These are phyloP conservation scores for Fermentozyma sake DNA, from an alignment of 1,139 yeast species.

Conservation along the genomic window DNA sequence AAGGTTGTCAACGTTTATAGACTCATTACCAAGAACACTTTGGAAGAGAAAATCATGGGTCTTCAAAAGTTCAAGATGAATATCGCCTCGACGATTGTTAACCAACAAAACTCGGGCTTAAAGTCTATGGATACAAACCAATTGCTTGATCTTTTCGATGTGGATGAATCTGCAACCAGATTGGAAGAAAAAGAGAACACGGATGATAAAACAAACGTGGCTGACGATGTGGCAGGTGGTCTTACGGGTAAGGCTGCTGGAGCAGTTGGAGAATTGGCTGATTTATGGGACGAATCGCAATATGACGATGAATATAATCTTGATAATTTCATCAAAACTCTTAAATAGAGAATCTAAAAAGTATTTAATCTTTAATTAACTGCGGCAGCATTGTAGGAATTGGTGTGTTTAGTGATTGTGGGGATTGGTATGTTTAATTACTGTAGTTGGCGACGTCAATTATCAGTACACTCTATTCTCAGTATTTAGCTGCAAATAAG, in stretches of 20 bases:
- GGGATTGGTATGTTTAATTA: no score
- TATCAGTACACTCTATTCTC: no score
- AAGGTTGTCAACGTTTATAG: conserved; percentile 95
- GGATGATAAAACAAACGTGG: conserved; percentile 29
- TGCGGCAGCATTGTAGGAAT: no score
- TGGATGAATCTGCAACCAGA: conserved; percentile 52
- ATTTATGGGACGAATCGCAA: conserved; percentile 93
- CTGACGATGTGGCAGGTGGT: conserved; percentile 59
- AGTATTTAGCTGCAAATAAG: no score
- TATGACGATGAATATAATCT: conserved; percentile 95
- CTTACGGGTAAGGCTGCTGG: conserved; percentile 61
- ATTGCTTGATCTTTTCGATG: conserved; percentile 82
- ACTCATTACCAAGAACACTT: conserved; percentile 83
- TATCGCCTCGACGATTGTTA: conserved; percentile 92
- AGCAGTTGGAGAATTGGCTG: conserved; percentile 85
- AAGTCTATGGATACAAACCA: conserved; percentile 97
- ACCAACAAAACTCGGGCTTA: conserved; percentile 93
- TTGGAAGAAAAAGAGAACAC: conserved; percentile 23
- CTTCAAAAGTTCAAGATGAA: conserved; percentile 95
- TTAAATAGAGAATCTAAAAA: no score
- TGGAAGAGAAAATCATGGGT: conserved; percentile 98
- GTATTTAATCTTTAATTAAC: no score
- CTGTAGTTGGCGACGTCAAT: no score
- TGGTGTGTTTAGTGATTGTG: no score
- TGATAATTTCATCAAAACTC: conserved; percentile 84